Percentiles rank a stretch among this genome's conserved stretches.
Evolutionary conservation across 371 early-diverging fungal species (phyloP).

Genomic region (Mucor sp.): DNA sequence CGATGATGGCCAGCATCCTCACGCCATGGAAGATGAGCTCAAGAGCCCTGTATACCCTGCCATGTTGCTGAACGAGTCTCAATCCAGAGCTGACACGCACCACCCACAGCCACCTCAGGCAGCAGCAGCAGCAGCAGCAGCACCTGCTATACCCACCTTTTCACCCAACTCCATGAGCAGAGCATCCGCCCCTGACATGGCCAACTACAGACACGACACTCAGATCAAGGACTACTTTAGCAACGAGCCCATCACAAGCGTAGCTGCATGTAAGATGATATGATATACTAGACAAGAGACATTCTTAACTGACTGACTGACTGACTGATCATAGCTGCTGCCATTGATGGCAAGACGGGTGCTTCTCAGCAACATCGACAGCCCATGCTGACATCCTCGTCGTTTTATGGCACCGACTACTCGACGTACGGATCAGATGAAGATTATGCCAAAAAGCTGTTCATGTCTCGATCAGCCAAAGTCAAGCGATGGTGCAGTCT

Average conservation of each 20-base stretch:
- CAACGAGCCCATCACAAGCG: background rate
- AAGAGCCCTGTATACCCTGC: constrained; percentile 35
- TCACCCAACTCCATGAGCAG: constrained; percentile 1
- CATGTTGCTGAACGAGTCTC: constrained; percentile 27
- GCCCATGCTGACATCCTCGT: constrained; percentile 16
- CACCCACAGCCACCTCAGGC: background rate
- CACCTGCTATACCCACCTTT: background rate
- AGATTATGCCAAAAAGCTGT: constrained; percentile 41
- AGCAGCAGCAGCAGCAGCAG: background rate
- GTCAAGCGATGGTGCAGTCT: constrained; percentile 41
- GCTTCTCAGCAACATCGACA: background rate
- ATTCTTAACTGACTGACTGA: no score
- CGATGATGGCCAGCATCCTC: no score
- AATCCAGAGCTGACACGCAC: background rate
- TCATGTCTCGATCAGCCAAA: constrained; percentile 49
- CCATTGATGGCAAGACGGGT: background rate
- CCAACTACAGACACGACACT: background rate
- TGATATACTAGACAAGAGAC: no score
- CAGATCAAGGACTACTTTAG: constrained; percentile 12
- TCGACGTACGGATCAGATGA: constrained; percentile 18
- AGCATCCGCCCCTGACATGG: constrained; percentile 9
- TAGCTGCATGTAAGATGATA: constrained; percentile 4
- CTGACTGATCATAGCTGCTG: background rate
- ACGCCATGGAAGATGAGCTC: background rate
- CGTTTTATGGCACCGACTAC: constrained; percentile 11